These are phyloP conservation scores for Nannochloris sp. DNA, from an alignment of 139 green algal species.

Conservation along the genomic window DNA sequence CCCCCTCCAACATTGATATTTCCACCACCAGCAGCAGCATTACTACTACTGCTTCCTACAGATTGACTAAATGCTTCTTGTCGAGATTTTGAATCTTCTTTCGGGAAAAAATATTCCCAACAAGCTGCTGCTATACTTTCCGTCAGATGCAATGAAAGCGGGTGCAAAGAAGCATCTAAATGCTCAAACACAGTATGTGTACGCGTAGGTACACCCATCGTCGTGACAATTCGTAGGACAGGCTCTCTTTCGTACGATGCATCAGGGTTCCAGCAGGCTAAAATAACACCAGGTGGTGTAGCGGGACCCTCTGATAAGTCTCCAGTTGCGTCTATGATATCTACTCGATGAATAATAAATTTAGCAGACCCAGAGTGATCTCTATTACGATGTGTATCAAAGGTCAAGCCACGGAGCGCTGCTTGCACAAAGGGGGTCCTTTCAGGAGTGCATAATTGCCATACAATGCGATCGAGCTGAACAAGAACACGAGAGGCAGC, in stretches of 20 bases:
- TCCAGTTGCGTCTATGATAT: slow-evolving; percentile 31
- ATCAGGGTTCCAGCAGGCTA: slow-evolving; percentile 57
- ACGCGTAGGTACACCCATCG: slow-evolving; percentile 41
- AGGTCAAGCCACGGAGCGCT: slow-evolving; percentile 15
- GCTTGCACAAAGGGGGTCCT: slow-evolving; percentile 28
- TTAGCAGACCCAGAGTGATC: slow-evolving; percentile 41
- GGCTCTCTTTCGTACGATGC: slow-evolving; percentile 33
- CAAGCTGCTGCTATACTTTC: slow-evolving; percentile 35
- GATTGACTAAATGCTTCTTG: slow-evolving; percentile 25
- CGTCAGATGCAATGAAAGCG: slow-evolving; percentile 49
- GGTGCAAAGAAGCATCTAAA: slow-evolving; percentile 57
- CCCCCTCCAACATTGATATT: neutral
- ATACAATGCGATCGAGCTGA: slow-evolving; percentile 37
- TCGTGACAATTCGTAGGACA: slow-evolving; percentile 25
- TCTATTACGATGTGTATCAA: slow-evolving; percentile 30
- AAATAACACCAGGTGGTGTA: slow-evolving; percentile 37
- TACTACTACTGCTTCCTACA: too few species aligned
- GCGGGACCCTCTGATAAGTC: slow-evolving; percentile 19
- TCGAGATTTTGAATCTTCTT: slow-evolving; percentile 24
- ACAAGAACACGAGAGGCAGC: slow-evolving; percentile 18
- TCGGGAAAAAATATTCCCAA: slow-evolving; percentile 57
- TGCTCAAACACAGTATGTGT: slow-evolving; percentile 48
- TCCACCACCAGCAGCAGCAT: too few species aligned
- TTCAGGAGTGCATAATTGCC: slow-evolving; percentile 32
- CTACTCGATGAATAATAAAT: slow-evolving; percentile 35